phyloP scores from a whole-genome alignment of 495 filamentous ascomycete species.

The Daldinia bambusicola region DNA sequence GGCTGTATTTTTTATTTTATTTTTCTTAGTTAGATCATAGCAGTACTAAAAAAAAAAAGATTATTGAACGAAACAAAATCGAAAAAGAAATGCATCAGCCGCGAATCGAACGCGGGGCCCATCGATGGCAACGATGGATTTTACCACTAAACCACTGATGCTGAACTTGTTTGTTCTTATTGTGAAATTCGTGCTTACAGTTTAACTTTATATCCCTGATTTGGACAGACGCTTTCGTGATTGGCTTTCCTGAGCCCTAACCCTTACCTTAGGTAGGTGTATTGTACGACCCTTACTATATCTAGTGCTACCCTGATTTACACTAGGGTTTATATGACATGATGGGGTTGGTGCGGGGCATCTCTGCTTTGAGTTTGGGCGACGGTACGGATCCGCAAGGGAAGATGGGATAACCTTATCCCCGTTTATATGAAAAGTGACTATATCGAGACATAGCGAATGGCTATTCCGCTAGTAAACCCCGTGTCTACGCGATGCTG shows the following conservation, averaged over 20 bases:
- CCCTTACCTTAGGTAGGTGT: too few relatives aligned
- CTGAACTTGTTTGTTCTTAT: too few relatives aligned
- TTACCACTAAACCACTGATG: constrained; percentile 64
- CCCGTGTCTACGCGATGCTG: constrained; percentile 20
- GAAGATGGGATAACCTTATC: too few relatives aligned
- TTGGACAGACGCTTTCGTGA: too few relatives aligned
- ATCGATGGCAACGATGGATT: constrained; percentile 65
- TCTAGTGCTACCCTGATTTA: not conserved
- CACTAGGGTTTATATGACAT: not conserved
- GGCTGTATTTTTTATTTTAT: not conserved
- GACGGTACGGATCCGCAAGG: too few relatives aligned
- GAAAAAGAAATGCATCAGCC: constrained; percentile 53
- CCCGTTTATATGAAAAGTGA: too few relatives aligned
- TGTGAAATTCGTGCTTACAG: too few relatives aligned
- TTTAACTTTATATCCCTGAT: too few relatives aligned
- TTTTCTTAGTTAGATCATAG: too few relatives aligned
- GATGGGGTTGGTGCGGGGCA: not conserved
- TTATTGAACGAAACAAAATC: not conserved
- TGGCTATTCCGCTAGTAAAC: too few relatives aligned
- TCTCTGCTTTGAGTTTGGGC: not conserved
- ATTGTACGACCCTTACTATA: too few relatives aligned
- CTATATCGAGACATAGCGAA: not conserved
- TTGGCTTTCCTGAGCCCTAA: not conserved
- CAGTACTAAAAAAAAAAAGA: not conserved
- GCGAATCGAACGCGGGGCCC: constrained; percentile 64